phyloP scores from a whole-genome alignment of 2,329 filamentous ascomycete genomes.

The Bretziella fagacearum region DNA sequence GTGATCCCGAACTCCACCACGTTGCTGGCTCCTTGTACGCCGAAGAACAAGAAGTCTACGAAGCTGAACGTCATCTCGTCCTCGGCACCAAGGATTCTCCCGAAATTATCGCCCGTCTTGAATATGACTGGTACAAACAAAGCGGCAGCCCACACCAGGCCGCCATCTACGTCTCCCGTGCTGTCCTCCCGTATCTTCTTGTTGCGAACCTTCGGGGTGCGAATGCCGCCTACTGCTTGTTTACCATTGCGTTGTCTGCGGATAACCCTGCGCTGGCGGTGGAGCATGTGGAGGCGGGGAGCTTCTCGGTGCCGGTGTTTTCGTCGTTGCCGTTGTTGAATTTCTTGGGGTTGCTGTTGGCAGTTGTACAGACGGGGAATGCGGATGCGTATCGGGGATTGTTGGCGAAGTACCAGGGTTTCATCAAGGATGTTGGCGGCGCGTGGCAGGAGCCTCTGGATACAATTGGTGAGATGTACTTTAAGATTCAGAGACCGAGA shows the following conservation, averaged over 20 bases:
- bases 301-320: constrained; percentile 63
- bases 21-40: constrained; percentile 76
- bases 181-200: constrained; percentile 78
- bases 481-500: constrained; percentile 71
- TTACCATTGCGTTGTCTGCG: constrained; percentile 25
- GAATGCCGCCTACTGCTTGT: constrained; percentile 59
- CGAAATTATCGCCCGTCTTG: constrained; percentile 60
- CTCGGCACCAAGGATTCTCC: constrained; percentile 81
- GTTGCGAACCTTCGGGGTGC: constrained; percentile 82
- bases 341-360: constrained; percentile 70
- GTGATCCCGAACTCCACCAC: constrained; percentile 89
- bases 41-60: constrained; percentile 83
- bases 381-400: constrained; percentile 70
- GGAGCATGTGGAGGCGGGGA: constrained; percentile 63
- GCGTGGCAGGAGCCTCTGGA: constrained; percentile 67
- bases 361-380: constrained; percentile 64
- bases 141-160: constrained; percentile 70
- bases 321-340: constrained; percentile 88
- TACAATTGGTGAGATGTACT: constrained; percentile 91
- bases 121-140: constrained; percentile 86
- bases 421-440: constrained; percentile 57
- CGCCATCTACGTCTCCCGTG: constrained; percentile 68
- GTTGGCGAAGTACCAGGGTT: constrained; percentile 59
- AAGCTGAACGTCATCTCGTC: constrained; percentile 78
- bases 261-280: constrained; percentile 42